Base-by-base conservation (phyloP, 2,329 filamentous ascomycete genomes). In the Scopulariopsis brevicaulis region DNA sequence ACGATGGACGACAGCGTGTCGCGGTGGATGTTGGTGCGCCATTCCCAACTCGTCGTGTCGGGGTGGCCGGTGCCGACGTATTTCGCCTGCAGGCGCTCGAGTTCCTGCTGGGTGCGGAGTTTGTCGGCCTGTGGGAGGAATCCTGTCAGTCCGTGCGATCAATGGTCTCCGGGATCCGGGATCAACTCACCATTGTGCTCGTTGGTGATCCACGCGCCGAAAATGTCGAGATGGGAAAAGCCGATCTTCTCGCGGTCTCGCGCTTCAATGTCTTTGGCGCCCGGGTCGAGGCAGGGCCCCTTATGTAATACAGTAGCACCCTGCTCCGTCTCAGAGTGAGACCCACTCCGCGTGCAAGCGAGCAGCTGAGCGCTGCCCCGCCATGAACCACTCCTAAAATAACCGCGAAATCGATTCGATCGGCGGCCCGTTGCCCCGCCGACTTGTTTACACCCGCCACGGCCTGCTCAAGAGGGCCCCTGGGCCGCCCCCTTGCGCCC, bases 41-140 rank as follows among this genome's bases (percentile, higher is more conserved):
- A 99, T 75, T 99, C 94, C 85, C 94, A 94, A 72, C 90, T 95
- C 28, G 91, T 96, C 15, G 93, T 97, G 75, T 99, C 94, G 51
- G 93, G 90, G 72, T 96, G 92, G 25, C 94, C 94, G 4, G 94
- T 97, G 65, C 94, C 94, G 67, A 99, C 81, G 77, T 94, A 96
- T 68, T 95, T 95, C 67, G 92, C 87, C 74, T 99, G 94, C 20
- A 97, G 88, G 63, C 91, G 87, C 74, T 99, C 94, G 69, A 99
- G 92, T 73, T 99, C 94, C 74, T 99, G 94, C 66, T 96, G 90
- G 11, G 90, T 94, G 70, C 94, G 92, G 63, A 99, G 88, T 76
- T 99, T 99, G 77, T 99, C 94, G 73, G 94, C 94, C 94, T 86
- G 24, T 2, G 40, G n/a, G 7, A 18, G 14, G 7, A 7, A 18